Evolutionary conservation across 2,329 filamentous ascomycete genomes (phyloP).

Genomic region (Colletotrichum sp.): DNA sequence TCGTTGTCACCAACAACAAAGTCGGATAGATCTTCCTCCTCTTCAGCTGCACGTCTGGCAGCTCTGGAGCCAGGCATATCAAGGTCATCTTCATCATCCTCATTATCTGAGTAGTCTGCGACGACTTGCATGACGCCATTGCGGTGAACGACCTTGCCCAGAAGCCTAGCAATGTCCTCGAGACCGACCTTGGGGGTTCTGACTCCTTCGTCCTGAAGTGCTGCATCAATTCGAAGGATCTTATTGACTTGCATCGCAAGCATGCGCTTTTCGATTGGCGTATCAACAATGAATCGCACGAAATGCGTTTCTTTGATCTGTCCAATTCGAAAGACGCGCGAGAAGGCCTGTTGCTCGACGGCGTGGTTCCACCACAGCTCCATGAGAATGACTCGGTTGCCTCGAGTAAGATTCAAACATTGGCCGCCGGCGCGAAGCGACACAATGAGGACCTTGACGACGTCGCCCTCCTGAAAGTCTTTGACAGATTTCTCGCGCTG

Average conservation of each 20-base stretch:
- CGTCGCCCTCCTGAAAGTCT: conserved; percentile 23
- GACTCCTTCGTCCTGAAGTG: not conserved
- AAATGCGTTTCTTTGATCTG: conserved; percentile 66
- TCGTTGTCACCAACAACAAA: too few species aligned
- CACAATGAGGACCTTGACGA: conserved; percentile 29
- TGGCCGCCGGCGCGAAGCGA: conserved; percentile 34
- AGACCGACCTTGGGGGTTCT: not conserved
- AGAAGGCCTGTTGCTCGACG: conserved; percentile 65
- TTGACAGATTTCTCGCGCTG: conserved; percentile 26
- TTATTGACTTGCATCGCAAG: conserved; percentile 61
- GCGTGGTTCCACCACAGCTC: conserved; percentile 38
- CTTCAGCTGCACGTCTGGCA: too few species aligned
- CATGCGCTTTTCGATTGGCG: conserved; percentile 64
- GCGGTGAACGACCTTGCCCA: too few species aligned
- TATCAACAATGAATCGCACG: conserved; percentile 58
- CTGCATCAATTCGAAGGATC: conserved; percentile 2
- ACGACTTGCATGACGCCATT: too few species aligned
- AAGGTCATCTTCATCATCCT: too few species aligned
- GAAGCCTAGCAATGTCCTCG: not conserved
- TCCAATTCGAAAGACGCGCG: conserved; percentile 68
- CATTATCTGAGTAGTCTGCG: too few species aligned
- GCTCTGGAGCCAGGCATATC: too few species aligned
- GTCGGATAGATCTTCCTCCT: too few species aligned
- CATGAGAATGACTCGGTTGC: conserved; percentile 58
- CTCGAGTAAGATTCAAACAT: conserved; percentile 13